Percentiles rank a stretch among this genome's conserved stretches.
Conservation (phyloP, 371 early-diverging fungal species). For the Fennellomyces sp. region DNA sequence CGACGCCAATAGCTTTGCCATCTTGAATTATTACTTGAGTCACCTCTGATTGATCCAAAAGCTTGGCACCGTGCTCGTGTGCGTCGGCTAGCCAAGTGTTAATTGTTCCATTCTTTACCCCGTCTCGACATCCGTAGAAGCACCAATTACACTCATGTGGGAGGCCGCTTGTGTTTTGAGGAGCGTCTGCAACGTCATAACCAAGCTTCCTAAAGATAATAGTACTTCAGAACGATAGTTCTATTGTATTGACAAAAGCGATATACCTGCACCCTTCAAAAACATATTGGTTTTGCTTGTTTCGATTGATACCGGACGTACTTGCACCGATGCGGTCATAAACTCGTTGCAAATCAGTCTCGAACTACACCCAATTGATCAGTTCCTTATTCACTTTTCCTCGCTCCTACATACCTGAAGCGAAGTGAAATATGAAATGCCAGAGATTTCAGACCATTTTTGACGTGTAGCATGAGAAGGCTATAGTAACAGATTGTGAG, state of each 20-base stretch:
- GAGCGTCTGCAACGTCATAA: slow-evolving; percentile 45
- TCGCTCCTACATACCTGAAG: slow-evolving; percentile 24
- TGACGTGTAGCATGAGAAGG: slow-evolving; percentile 34
- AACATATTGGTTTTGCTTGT: slow-evolving; percentile 62
- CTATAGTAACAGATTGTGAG: slow-evolving; percentile 14
- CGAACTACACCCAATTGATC: too few relatives aligned
- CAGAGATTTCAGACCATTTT: slow-evolving; percentile 70
- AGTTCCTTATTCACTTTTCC: background rate
- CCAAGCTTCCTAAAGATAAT: slow-evolving; percentile 47
- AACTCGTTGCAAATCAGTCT: slow-evolving; percentile 54
- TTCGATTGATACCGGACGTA: slow-evolving; percentile 58
- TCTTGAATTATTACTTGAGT: slow-evolving; percentile 50
- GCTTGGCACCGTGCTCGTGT: slow-evolving; percentile 53
- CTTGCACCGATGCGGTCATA: slow-evolving; percentile 61
- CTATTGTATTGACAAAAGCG: background rate
- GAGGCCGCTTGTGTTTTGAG: slow-evolving; percentile 62
- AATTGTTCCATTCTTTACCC: slow-evolving; percentile 68
- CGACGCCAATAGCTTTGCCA: slow-evolving; percentile 50
- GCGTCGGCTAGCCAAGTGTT: slow-evolving; percentile 75
- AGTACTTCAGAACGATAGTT: background rate
- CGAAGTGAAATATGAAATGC: slow-evolving; percentile 59
- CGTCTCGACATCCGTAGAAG: slow-evolving; percentile 67
- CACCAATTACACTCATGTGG: slow-evolving; percentile 68
- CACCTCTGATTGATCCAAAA: slow-evolving; percentile 61
- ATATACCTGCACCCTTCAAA: slow-evolving; percentile 65